Evolutionary conservation across 1,139 yeast genomes (phyloP), one percentile per base, ranked within the genome.

Genomic region (Suhomyces maxii): DNA sequence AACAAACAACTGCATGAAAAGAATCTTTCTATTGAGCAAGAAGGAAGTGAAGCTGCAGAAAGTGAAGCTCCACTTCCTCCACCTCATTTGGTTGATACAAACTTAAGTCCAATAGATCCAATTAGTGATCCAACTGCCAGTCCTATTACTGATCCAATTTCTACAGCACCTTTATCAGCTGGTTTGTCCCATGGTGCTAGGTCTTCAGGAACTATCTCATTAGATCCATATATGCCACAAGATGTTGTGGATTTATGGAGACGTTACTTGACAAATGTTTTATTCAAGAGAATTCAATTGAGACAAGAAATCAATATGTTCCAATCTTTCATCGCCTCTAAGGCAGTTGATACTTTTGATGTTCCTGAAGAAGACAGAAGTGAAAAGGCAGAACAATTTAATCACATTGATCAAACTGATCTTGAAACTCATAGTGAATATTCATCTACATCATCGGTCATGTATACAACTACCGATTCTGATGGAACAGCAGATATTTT

Each of bases 231-330:
- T 8, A 36, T 37, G 2, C 36, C 28, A 14, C 37, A 49, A 14
- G 60, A 61, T 34, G 43, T 68, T 28, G 54, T 59, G 6, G 64
- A 60, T 18, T 55, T 68, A n/a, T 75, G 80, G 80, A 63, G 61
- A 40, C 58, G 55, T 23, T 75, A 75, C 53, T 67, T 75, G 46
- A 48, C 59, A 30, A 60, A 60, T 38, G 79, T 74, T n/a, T 51
- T 73, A 11, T 58, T 60, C 40, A 72, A 68, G 50, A 53, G 80
- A 38, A 73, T 75, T 36, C 67, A 65, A 48, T 61, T 75, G 44
- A 63, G 79, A 42, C 77, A 73, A 51, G 80, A 75, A 52, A 73
- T 75, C 44, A 58, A 54, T 36, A 53, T 64, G 48, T 75, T 67
- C 59, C 75, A 71, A 50, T 46, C 62, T 3, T 64, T 69, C 46